Conservation (phyloP, 2,329 filamentous ascomycete species). For the Diaporthe aspalathi region DNA sequence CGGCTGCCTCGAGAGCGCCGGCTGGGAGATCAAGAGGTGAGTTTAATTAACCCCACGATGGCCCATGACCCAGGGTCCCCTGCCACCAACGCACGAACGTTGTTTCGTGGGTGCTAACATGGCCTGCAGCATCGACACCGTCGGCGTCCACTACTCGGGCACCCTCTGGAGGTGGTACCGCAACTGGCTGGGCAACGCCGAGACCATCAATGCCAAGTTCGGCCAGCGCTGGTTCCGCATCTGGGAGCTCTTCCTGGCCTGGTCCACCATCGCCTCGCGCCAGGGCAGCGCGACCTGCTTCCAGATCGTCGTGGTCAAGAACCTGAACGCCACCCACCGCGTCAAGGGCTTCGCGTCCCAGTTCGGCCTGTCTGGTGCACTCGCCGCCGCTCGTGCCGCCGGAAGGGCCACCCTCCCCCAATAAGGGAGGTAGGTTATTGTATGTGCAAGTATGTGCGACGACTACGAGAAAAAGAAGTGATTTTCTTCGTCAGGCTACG, state of each 20-base stretch:
- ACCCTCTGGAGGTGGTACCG: constrained; percentile 99
- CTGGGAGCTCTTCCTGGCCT: constrained; percentile 92
- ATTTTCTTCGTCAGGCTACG: neutral
- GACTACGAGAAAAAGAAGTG: neutral
- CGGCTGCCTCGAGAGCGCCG: constrained; percentile 83
- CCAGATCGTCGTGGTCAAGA: constrained; percentile 89
- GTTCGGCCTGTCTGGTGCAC: constrained; percentile 74
- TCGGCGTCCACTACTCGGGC: constrained; percentile 96
- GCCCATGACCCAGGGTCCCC: too few relatives aligned
- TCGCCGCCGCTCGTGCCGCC: constrained; percentile 50
- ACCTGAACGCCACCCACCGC: constrained; percentile 87
- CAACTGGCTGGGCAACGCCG: constrained; percentile 95
- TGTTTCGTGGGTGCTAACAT: neutral
- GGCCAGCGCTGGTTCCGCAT: constrained; percentile 94
- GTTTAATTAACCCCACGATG: neutral
- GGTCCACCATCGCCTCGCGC: constrained; percentile 83
- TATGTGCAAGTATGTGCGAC: too few relatives aligned
- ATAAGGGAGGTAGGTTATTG: neutral
- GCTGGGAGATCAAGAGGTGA: constrained; percentile 84
- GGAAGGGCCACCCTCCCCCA: constrained; percentile 22
- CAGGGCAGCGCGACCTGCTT: constrained; percentile 88
- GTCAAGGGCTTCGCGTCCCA: constrained; percentile 78
- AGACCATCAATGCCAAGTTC: constrained; percentile 95
- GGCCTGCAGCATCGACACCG: constrained; percentile 75
- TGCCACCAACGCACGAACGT: too few relatives aligned